A percentile compares a stretch with the other conserved stretches of the same genome.
phyloP scores from a whole-genome alignment of 345 rosid genomes.

The Acer negundo region DNA sequence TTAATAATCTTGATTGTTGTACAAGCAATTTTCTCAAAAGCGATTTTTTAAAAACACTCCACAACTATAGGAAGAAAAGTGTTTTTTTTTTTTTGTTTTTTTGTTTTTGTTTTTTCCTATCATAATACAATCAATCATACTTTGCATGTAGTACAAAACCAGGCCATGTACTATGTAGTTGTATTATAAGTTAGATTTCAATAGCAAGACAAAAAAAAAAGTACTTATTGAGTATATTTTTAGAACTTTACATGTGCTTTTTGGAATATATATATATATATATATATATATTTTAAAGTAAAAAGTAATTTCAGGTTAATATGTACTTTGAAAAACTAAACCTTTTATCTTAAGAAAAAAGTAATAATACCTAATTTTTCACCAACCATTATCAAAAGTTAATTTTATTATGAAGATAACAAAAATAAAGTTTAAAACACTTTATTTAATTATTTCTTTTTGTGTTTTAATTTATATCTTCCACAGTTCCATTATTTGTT shows the following conservation, averaged over 20 bases:
- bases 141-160: background rate
- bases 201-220: background rate
- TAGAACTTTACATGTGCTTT: background rate
- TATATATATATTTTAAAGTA: too few species aligned
- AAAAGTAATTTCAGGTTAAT: background rate
- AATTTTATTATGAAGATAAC: too few species aligned
- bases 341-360: background rate
- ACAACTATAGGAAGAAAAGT: conserved; percentile 18
- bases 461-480: too few species aligned
- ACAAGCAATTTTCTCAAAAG: conserved; percentile 24
- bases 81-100: background rate
- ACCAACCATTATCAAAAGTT: too few species aligned
- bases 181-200: background rate
- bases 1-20: conserved; percentile 16
- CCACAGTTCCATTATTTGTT: too few species aligned
- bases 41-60: conserved; percentile 19
- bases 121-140: background rate
- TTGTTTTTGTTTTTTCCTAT: too few species aligned
- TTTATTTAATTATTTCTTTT: too few species aligned
- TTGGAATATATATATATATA: too few species aligned
- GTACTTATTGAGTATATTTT: background rate
- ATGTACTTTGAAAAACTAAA: background rate
- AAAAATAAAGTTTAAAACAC: too few species aligned
- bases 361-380: background rate
- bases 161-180: background rate